Evolutionary conservation across 2,329 filamentous ascomycete genomes (phyloP), one percentile per base, ranked within the genome.

Genomic region (Cadophora luteo-olivacea): DNA sequence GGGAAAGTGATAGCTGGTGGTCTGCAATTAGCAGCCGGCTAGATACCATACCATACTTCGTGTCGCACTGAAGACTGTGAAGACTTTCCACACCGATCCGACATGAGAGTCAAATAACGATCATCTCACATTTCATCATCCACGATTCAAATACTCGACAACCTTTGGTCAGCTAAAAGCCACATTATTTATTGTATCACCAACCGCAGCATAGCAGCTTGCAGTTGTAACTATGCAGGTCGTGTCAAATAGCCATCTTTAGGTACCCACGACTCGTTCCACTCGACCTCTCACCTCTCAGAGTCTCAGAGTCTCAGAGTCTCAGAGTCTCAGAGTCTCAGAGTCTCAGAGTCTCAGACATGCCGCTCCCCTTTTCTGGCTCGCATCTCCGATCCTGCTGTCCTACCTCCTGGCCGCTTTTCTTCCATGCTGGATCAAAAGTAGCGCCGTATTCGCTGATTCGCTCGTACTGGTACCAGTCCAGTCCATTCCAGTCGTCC

Each of bases 371-470:
- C 36, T 38, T 38, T 38, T 14, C 36, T 9, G 4, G 36, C 36
- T 9, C 36, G 36, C 36, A 38, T 38, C 36, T 38, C 41, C 41
- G 41, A 45, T 45, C 12, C 6, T 45, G 41, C 12, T 16, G 41
- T 45, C 11, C 41, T 45, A 45, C 41, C 41, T 45, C 41, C 41
- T 45, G 41, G 41, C 12, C 19, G 41, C 12, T 45, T 45, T 16
- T 19, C 41, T 51, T 36, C 25, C 38, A 32, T 38, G 61, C 33
- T 41, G 61, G 49, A 33, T 55, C 52, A 32, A 33, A 55, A 14
- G 52, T 55, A n/a, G 52, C 52, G 52, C 52, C 25, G 52, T 33
- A 32, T 55, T 58, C 22, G 33, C n/a, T 58, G 32, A 3, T n/a
- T 58, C 29, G 16, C 11, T 33, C 36, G 36, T 38, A 38, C 36